phyloP scores from a whole-genome alignment of 768 basidiomycete species.

The Russula foetens region DNA sequence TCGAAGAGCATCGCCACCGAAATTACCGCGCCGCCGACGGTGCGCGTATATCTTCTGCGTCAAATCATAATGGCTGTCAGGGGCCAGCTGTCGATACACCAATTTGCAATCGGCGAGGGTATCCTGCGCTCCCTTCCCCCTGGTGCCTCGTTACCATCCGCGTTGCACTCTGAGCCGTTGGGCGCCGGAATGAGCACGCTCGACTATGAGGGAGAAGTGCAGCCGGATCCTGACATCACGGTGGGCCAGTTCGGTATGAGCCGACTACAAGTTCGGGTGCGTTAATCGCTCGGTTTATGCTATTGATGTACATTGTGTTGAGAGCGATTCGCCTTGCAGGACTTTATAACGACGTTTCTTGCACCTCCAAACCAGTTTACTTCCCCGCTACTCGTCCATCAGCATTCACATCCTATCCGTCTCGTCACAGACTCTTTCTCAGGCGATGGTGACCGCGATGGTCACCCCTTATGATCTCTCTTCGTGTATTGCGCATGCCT shows the following conservation, averaged over 20 bases:
- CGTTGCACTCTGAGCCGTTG: constrained; percentile 15
- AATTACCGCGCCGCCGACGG: constrained; percentile 11
- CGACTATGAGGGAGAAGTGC: constrained; percentile 56
- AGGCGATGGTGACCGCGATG: not conserved
- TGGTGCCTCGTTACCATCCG: constrained; percentile 21
- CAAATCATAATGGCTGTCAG: constrained; percentile 35
- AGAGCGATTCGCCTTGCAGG: constrained; percentile 32
- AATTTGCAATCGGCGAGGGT: constrained; percentile 40
- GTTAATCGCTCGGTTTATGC: not conserved
- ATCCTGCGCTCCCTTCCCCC: constrained; percentile 39
- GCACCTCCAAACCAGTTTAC: constrained; percentile 31
- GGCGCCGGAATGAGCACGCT: constrained; percentile 33
- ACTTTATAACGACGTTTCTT: constrained; percentile 46
- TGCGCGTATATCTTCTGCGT: constrained; percentile 48
- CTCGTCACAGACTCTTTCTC: constrained; percentile 47
- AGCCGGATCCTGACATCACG: constrained; percentile 30
- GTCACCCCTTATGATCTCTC: not conserved
- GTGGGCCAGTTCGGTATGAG: constrained; percentile 41
- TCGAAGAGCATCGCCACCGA: constrained; percentile 16
- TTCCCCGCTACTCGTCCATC: constrained; percentile 30
- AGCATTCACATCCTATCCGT: constrained; percentile 44
- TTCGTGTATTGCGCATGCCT: not conserved
- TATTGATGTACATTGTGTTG: not conserved
- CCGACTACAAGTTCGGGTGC: constrained; percentile 44
- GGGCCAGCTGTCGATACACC: constrained; percentile 32